These are phyloP conservation scores for Trichoderma pleuroti DNA, from an alignment of 2,329 filamentous ascomycete species.

Conservation along the genomic window DNA sequence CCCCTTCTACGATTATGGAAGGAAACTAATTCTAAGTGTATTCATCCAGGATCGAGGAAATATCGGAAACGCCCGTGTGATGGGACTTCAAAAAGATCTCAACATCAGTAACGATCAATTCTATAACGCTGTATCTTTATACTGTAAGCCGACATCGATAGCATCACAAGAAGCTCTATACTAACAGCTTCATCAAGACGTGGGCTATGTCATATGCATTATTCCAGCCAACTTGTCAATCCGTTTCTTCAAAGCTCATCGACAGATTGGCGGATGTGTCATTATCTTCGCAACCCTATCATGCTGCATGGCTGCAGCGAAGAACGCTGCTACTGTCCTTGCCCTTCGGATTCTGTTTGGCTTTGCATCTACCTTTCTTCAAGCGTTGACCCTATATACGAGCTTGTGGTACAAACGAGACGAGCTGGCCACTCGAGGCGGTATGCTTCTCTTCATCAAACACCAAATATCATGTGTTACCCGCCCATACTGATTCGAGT, in stretches of 20 bases:
- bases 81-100: not conserved
- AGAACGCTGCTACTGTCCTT: not conserved
- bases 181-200: not conserved
- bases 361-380: not conserved
- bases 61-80: not conserved
- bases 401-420: slow-evolving; percentile 6
- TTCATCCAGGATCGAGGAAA: not conserved
- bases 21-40: not conserved
- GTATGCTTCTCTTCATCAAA: not conserved
- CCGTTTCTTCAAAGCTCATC: not conserved
- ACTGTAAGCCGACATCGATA: not conserved
- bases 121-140: not conserved
- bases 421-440: not conserved
- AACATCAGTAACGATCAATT: not conserved
- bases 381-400: not conserved
- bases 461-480: not conserved
- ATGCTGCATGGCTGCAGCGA: not conserved
- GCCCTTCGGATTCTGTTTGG: not conserved
- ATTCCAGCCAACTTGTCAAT: not conserved
- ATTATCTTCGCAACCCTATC: slow-evolving; percentile 10
- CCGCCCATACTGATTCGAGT: not conserved
- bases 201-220: slow-evolving; percentile 6
- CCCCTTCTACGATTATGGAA: not conserved
- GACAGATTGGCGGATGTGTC: not conserved
- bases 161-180: not conserved